Evolutionary conservation across 1,139 yeast genomes (phyloP).

Genomic region (Suzukiozyma palmioleophila): DNA sequence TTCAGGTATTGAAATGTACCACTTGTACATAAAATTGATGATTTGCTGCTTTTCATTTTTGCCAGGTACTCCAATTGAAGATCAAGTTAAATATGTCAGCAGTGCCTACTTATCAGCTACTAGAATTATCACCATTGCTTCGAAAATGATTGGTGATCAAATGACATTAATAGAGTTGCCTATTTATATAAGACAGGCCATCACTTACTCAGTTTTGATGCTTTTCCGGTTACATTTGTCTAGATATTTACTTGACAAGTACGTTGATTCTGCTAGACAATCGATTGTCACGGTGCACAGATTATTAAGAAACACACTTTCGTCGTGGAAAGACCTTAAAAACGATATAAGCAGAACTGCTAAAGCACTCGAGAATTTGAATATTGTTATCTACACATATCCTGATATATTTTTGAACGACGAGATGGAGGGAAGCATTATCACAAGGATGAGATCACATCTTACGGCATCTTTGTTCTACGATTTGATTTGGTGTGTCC

Average conservation of each 20-base stretch:
- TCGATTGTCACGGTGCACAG: constrained; percentile 92
- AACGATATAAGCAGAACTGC: constrained; percentile 92
- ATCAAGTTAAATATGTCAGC: constrained; percentile 80
- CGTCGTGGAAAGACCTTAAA: constrained; percentile 89
- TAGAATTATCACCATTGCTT: constrained; percentile 71
- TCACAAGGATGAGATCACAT: constrained; percentile 87
- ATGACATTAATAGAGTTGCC: constrained; percentile 79
- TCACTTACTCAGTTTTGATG: constrained; percentile 74
- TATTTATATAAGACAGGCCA: constrained; percentile 79
- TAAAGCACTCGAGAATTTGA: constrained; percentile 84
- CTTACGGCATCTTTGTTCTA: constrained; percentile 87
- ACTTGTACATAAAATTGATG: constrained; percentile 72
- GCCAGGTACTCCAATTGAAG: constrained; percentile 87
- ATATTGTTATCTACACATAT: constrained; percentile 80
- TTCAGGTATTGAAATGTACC: constrained; percentile 70
- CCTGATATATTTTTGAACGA: constrained; percentile 63
- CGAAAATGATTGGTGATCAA: constrained; percentile 57
- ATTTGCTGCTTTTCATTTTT: constrained; percentile 86
- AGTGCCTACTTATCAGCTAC: constrained; percentile 82
- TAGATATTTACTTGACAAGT: constrained; percentile 69
- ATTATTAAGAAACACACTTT: constrained; percentile 76
- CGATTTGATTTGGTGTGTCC: constrained; percentile 92
- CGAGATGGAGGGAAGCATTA: constrained; percentile 51
- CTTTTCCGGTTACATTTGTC: constrained; percentile 80
- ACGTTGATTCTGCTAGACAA: constrained; percentile 85